phyloP scores from a whole-genome alignment of 345 rosid genomes.

The Salix brachista region DNA sequence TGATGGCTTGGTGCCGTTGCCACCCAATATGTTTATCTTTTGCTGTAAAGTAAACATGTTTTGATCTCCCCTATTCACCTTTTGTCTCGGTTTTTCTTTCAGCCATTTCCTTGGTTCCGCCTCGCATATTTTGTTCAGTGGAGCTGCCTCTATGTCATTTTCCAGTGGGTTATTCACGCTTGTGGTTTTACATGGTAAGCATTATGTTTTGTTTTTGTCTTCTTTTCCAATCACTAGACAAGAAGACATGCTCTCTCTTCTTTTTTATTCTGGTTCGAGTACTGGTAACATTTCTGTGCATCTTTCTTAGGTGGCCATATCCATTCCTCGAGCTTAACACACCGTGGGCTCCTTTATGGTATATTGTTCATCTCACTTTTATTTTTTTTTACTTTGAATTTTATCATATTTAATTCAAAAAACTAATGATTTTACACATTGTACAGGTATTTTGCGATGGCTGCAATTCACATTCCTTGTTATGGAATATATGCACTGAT shows the following conservation, averaged over 20 bases:
- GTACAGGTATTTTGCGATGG: slow-evolving; percentile 59
- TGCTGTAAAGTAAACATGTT: background rate
- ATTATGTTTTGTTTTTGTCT: background rate
- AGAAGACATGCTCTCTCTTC: background rate
- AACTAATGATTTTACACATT: background rate
- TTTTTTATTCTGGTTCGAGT: background rate
- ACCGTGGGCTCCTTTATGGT: slow-evolving; percentile 81
- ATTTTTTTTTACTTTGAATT: background rate
- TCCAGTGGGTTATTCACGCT: slow-evolving; percentile 86
- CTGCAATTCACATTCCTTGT: slow-evolving; percentile 67
- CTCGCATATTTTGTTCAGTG: slow-evolving; percentile 69
- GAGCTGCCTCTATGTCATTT: slow-evolving; percentile 69
- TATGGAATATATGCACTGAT: slow-evolving; percentile 57
- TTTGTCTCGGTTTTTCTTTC: background rate
- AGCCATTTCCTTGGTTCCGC: slow-evolving; percentile 81
- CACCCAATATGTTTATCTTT: background rate
- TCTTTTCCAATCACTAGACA: background rate
- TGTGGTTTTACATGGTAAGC: slow-evolving; percentile 72
- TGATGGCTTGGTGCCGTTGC: background rate
- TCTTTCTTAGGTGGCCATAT: slow-evolving; percentile 78
- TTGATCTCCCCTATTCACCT: background rate
- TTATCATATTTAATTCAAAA: too few species aligned
- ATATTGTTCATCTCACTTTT: background rate
- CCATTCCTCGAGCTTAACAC: slow-evolving; percentile 65
- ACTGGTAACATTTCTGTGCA: background rate